phyloP scores from a whole-genome alignment of 2,329 filamentous ascomycete species.

The Clathrospora elynae region DNA sequence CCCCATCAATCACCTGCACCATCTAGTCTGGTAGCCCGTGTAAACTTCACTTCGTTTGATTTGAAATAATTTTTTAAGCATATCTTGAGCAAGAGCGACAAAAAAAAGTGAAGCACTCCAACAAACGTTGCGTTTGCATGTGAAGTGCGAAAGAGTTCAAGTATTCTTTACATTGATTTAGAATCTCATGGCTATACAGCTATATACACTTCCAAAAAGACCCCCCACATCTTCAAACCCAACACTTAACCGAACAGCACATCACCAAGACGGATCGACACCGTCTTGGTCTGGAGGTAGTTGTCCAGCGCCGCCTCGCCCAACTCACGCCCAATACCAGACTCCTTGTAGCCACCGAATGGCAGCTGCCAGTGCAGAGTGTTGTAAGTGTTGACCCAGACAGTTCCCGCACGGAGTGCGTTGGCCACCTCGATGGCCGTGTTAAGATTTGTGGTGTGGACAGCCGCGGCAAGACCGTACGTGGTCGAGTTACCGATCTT shows the following conservation, averaged over 20 bases:
- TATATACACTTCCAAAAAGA: constrained; percentile 20
- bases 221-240: not conserved
- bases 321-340: constrained; percentile 56
- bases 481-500: constrained; percentile 72
- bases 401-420: constrained; percentile 69
- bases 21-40: no score
- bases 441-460: constrained; percentile 79
- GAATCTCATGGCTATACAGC: constrained; percentile 4
- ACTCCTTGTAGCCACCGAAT: constrained; percentile 59
- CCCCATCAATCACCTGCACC: no score
- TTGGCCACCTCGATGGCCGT: constrained; percentile 78
- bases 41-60: no score
- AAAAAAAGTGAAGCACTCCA: no score
- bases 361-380: constrained; percentile 69
- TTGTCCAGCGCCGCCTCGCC: constrained; percentile 58
- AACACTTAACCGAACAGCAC: constrained; percentile 54
- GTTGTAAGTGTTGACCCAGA: constrained; percentile 75
- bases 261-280: constrained; percentile 56
- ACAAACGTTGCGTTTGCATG: no score
- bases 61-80: no score
- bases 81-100: no score
- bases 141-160: no score
- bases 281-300: constrained; percentile 53
- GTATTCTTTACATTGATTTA: constrained; percentile 21
- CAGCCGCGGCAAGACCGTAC: constrained; percentile 76